Conservation (phyloP, 176 grass and related monocot genomes). For the Otatea glauca region DNA sequence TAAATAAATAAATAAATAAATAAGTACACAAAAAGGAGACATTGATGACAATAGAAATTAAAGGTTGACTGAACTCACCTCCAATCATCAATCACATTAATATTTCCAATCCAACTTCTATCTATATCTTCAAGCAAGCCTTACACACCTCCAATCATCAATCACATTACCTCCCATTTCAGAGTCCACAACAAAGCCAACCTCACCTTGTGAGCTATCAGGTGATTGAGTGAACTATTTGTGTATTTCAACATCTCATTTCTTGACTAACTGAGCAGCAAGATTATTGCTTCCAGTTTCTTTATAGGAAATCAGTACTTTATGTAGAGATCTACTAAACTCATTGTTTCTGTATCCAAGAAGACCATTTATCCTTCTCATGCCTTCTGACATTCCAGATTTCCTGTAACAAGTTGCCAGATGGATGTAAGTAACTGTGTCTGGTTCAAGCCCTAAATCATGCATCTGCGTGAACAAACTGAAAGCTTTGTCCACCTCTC, state of each 20-base stretch:
- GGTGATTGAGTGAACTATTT: neutral
- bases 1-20: neutral
- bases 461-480: conserved; percentile 66
- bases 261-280: conserved; percentile 57
- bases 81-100: neutral
- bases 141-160: conserved; percentile 24
- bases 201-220: neutral
- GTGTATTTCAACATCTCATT: conserved; percentile 41
- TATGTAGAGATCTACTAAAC: conserved; percentile 45
- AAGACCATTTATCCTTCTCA: conserved; percentile 55
- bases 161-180: neutral
- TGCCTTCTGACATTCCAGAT: conserved; percentile 53
- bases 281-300: conserved; percentile 51
- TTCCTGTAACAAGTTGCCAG: conserved; percentile 55
- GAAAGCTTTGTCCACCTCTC: conserved; percentile 65
- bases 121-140: conserved; percentile 20
- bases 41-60: neutral
- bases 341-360: conserved; percentile 47
- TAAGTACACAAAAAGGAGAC: neutral
- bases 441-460: conserved; percentile 55
- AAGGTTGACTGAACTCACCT: neutral
- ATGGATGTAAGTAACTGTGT: conserved; percentile 57
- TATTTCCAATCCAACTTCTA: conserved; percentile 17
- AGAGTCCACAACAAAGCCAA: too few relatives aligned
- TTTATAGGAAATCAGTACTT: conserved; percentile 44